These are phyloP conservation scores for Solanum microdontum DNA, from an alignment of 257 asterid genomes.

Conservation along the genomic window DNA sequence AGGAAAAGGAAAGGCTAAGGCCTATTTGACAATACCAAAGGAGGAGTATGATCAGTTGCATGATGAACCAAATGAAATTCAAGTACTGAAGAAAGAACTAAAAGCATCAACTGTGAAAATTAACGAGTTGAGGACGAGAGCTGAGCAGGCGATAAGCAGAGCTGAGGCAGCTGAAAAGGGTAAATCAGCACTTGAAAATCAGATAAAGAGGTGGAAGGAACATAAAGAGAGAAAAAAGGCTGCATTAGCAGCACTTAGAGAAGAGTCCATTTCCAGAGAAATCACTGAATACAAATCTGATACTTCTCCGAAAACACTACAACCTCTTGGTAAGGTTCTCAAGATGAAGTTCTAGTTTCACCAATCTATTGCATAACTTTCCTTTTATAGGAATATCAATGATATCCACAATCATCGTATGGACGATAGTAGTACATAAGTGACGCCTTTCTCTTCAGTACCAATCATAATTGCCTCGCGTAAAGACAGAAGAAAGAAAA, in stretches of 20 bases:
- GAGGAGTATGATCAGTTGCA: constrained; percentile 3
- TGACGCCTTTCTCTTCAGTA: neutral
- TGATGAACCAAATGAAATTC: constrained; percentile 8
- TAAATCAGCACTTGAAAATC: constrained; percentile 34
- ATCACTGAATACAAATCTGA: neutral
- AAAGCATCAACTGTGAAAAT: constrained; percentile 26
- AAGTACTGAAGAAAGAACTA: constrained; percentile 30
- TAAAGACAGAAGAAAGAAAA: neutral
- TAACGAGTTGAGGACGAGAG: constrained; percentile 46
- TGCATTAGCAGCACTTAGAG: constrained; percentile 36
- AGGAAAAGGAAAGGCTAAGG: neutral
- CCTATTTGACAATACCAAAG: constrained; percentile 2
- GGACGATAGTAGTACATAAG: neutral
- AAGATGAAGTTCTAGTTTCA: constrained; percentile 44
- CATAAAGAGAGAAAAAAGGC: constrained; percentile 39
- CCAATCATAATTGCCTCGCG: neutral
- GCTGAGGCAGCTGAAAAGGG: constrained; percentile 73
- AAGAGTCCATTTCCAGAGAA: constrained; percentile 37
- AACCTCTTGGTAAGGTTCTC: constrained; percentile 66
- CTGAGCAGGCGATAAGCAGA: constrained; percentile 76
- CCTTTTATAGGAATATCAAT: neutral
- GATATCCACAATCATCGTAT: neutral
- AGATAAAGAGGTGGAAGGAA: constrained; percentile 43
- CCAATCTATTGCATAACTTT: neutral
- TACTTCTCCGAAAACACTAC: constrained; percentile 26